Evolutionary conservation across 83 land plant genomes (phyloP), one percentile per base, ranked within the genome.

Genomic region (Picea mariana): DNA sequence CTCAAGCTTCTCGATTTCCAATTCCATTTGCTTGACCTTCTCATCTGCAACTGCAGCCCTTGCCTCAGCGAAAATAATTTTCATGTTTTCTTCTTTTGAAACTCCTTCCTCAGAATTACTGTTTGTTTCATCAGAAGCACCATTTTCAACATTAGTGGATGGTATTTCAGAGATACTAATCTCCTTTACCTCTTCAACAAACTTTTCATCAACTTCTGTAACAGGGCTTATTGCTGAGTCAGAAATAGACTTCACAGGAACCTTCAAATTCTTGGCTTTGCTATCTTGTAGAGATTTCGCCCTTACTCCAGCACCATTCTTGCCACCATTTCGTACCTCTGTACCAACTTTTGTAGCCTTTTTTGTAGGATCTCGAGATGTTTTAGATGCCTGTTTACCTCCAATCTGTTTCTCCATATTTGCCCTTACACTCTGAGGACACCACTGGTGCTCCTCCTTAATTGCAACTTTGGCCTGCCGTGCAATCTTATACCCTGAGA

Each of bases 1-100:
- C 83, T 96, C 94, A 40, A 96, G 88, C 52, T 86, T 89, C 82
- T 88, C 84, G 60, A 96, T 62, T 79, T 80, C 88, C 52, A 59
- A 71, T 75, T 94, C 91, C 83, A 97, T 75, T 84, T 84, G 65
- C 67, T 84, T 84, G 11, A 91, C 81, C 86, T 84, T 95, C 60
- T 83, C 81, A 27, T 90, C 87, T 6, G 83, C 82, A 79, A 76
- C 21, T 17, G 84, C 82, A 21, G 84, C 88, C 79, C 80, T 86
- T 60, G 85, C 78, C 75, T 90, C 87, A 81, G 62, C 31, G 34
- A 64, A 76, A 31, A 71, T 82, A 49, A 79, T 61, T 65, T 80
- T 79, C 24, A 69, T 81, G 72, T 79, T 79, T 34, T 87, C 83
- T 55, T 79, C 87, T 78, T 75, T 87, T 58, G 85, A 67, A 60